phyloP scores from a whole-genome alignment of 192 early-diverging fungal species.

The Spizellomyces punctatus region DNA sequence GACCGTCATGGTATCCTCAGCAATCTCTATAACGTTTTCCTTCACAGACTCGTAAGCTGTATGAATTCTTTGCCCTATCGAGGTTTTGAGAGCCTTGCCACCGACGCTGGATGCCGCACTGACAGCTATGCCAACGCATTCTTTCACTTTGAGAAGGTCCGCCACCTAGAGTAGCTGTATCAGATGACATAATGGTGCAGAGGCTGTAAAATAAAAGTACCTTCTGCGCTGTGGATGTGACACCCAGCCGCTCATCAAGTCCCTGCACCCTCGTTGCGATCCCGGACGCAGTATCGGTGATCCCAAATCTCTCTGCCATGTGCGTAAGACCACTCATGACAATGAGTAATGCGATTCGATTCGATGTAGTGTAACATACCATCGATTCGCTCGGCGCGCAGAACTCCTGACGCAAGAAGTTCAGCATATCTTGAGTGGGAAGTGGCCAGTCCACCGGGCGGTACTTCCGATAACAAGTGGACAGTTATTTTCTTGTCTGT shows the following conservation, averaged over 20 bases:
- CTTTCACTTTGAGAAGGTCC: neutral
- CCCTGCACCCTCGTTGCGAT: neutral
- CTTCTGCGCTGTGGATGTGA: too few relatives aligned
- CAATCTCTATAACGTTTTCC: neutral
- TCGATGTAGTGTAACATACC: neutral
- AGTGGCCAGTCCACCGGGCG: too few relatives aligned
- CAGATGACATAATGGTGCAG: too few relatives aligned
- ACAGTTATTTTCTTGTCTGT: too few relatives aligned
- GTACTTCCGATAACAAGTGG: too few relatives aligned
- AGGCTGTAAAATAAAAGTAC: too few relatives aligned
- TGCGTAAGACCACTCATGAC: too few relatives aligned
- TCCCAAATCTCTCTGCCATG: conserved; percentile 1
- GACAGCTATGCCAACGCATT: neutral
- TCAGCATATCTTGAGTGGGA: neutral
- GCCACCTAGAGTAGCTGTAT: neutral
- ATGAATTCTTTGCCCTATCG: conserved; percentile 5
- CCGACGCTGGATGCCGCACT: neutral
- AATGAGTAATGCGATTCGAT: too few relatives aligned
- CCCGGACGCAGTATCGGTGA: neutral
- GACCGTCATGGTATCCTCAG: neutral
- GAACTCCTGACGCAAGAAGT: conserved; percentile 3
- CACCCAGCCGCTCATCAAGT: too few relatives aligned
- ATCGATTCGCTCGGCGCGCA: conserved; percentile 1
- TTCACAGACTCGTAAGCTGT: conserved; percentile 1
- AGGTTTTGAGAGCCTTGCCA: neutral